These are phyloP conservation scores for Pilobolus umbonatus DNA, from an alignment of 192 early-diverging fungal genomes.

Conservation along the genomic window DNA sequence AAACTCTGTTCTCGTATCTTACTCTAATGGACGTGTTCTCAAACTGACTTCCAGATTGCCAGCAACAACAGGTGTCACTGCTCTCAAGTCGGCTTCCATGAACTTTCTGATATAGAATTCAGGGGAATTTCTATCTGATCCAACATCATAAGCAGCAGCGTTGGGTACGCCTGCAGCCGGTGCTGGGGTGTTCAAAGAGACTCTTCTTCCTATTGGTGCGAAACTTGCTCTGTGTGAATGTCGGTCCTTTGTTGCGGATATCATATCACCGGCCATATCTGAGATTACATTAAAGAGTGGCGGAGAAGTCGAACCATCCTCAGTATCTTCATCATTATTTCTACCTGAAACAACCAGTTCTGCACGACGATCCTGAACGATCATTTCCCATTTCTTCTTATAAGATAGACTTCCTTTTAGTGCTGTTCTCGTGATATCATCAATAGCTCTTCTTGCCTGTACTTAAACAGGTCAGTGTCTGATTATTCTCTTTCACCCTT, in stretches of 20 bases:
- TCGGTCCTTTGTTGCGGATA: slow-evolving; percentile 12
- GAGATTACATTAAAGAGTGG: slow-evolving; percentile 25
- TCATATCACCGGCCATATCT: slow-evolving; percentile 28
- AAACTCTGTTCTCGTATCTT: slow-evolving; percentile 6
- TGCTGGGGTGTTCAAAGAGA: neutral
- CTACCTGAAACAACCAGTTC: slow-evolving; percentile 23
- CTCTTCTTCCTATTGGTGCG: neutral
- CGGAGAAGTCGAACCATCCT: neutral
- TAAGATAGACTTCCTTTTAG: neutral
- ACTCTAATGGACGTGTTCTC: slow-evolving; percentile 49
- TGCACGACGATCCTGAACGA: slow-evolving; percentile 4
- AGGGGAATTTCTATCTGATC: slow-evolving; percentile 40
- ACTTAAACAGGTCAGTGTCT: slow-evolving; percentile 17
- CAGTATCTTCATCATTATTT: slow-evolving; percentile 22
- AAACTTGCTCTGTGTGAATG: slow-evolving; percentile 4
- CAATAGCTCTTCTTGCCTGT: slow-evolving; percentile 35
- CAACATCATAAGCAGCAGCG: neutral
- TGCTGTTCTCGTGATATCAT: neutral
- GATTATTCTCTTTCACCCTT: neutral
- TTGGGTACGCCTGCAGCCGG: neutral
- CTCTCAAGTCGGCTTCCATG: slow-evolving; percentile 45
- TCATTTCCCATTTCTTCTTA: slow-evolving; percentile 8
- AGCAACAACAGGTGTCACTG: slow-evolving; percentile 41
- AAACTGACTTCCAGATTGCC: slow-evolving; percentile 48
- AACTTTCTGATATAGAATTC: slow-evolving; percentile 51